Base-by-base conservation (phyloP, 768 basidiomycete genomes). In the Pluteus cervinus region DNA sequence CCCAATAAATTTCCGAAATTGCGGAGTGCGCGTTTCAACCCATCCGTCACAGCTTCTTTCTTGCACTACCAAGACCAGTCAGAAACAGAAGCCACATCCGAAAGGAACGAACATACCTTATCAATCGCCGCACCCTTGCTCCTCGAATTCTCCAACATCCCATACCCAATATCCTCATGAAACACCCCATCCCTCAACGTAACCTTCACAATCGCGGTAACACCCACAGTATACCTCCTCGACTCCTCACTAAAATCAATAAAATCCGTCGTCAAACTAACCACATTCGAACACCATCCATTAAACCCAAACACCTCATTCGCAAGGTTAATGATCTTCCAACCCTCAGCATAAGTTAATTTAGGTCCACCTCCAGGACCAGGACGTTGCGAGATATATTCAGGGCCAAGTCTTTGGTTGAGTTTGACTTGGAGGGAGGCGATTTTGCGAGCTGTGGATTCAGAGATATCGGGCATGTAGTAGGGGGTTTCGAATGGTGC, bases 251-350 rank as follows among this genome's bases (percentile, higher is more conserved):
- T 77, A 48, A 62, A 75, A 54, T 98, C 94, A 40, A 83, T 58
- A 56, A 85, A 87, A 51, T 88, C 86, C 3, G 80, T 86, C 6
- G 76, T 75, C 23, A 96, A 59, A 38, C 54, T 86, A 43, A 86
- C 73, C 32, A 94, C 68, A 33, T 59, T 83, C 2, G 88, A 86
- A 43, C 83, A 86, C 93, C 91, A 93, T 17, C 93, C 96, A 45
- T 98, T 90, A 68, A 91, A 97, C 1, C 94, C 94, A 61, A 99
- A 98, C 29, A 98, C 86, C 46, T 99, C 94, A 56, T 99, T 99
- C 2, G 94, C 96, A 16, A 99, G 72, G 53, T 93, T 94, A 59
- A 99, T 96, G 24, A 92, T 82, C 63, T 90, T 93, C 94, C 94
- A 98, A 0, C 94, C 96, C 55, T 98, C 94, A 1, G 86, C 84